Evolutionary conservation across 192 early-diverging fungal genomes (phyloP).

Genomic region (Geranomyces variabilis): DNA sequence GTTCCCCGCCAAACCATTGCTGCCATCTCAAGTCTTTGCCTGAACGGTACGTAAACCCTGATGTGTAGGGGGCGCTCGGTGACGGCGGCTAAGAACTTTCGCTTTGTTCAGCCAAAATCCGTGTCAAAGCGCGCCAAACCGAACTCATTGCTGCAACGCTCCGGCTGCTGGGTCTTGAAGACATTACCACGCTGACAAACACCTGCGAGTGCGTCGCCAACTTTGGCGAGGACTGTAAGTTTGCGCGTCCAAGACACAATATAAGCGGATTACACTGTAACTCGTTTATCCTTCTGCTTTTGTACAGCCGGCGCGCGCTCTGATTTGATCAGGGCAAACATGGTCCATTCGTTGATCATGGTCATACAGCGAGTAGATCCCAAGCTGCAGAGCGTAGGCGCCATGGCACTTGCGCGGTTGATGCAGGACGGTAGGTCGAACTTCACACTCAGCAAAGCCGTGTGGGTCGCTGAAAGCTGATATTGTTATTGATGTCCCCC

Average conservation of each 20-base stretch:
- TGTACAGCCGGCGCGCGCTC: slow-evolving; percentile 12
- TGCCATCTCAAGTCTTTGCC: slow-evolving; percentile 51
- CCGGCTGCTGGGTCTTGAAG: slow-evolving; percentile 44
- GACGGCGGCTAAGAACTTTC: too few species aligned
- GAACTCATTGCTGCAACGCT: slow-evolving; percentile 43
- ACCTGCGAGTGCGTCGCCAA: slow-evolving; percentile 54
- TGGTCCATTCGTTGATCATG: slow-evolving; percentile 33
- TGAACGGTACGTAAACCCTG: slow-evolving; percentile 40
- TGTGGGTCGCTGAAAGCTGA: neutral
- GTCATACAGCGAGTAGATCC: slow-evolving; percentile 31
- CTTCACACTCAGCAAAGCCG: too few species aligned
- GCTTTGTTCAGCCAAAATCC: slow-evolving; percentile 45
- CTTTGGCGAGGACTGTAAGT: slow-evolving; percentile 57
- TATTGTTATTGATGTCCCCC: neutral
- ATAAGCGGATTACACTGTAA: too few species aligned
- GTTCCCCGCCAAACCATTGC: slow-evolving; percentile 42
- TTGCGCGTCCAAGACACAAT: too few species aligned
- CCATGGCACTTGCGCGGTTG: slow-evolving; percentile 34
- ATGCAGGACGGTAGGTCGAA: slow-evolving; percentile 41
- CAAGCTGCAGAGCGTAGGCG: slow-evolving; percentile 29
- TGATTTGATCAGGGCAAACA: slow-evolving; percentile 36
- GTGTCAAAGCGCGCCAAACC: slow-evolving; percentile 37
- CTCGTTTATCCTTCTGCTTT: too few species aligned
- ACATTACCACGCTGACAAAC: slow-evolving; percentile 49
- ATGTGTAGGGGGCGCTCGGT: neutral